Percentiles rank a stretch among this genome's conserved stretches.
These are phyloP conservation scores for Penicillium vulpinum DNA, from an alignment of 2,329 filamentous ascomycete genomes.

Conservation along the genomic window DNA sequence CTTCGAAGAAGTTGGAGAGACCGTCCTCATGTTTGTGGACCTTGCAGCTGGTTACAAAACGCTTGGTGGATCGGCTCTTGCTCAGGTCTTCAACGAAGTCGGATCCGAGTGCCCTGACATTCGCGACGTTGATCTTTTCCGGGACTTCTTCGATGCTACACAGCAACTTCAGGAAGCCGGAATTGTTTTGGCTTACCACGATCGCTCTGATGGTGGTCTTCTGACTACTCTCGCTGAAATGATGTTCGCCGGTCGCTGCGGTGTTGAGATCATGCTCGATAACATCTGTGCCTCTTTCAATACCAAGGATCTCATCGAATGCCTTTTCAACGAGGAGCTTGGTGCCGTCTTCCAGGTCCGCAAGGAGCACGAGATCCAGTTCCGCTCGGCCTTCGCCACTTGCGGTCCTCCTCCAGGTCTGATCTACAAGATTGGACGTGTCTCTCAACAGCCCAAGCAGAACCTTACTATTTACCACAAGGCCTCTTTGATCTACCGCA, in stretches of 20 bases:
- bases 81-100: slow-evolving; percentile 83
- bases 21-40: slow-evolving; percentile 86
- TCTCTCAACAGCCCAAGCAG: slow-evolving; percentile 68
- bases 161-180: slow-evolving; percentile 65
- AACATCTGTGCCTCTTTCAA: slow-evolving; percentile 60
- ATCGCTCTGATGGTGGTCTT: slow-evolving; percentile 88
- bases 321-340: slow-evolving; percentile 93
- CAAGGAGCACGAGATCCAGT: slow-evolving; percentile 77
- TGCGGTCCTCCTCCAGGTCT: slow-evolving; percentile 80
- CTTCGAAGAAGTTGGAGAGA: slow-evolving; percentile 83
- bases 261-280: slow-evolving; percentile 81
- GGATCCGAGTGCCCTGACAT: slow-evolving; percentile 85
- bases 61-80: slow-evolving; percentile 85
- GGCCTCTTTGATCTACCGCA: slow-evolving; percentile 65
- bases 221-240: slow-evolving; percentile 91
- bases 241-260: slow-evolving; percentile 95
- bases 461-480: slow-evolving; percentile 73
- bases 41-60: slow-evolving; percentile 77
- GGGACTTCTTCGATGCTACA: slow-evolving; percentile 89
- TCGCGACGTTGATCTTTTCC: slow-evolving; percentile 74
- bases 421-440: slow-evolving; percentile 79
- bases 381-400: slow-evolving; percentile 87
- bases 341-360: slow-evolving; percentile 95
- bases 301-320: slow-evolving; percentile 66
- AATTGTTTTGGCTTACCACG: slow-evolving; percentile 89